Base-by-base conservation (phyloP, 371 early-diverging fungal species). In the Gilbertella persicaria region DNA sequence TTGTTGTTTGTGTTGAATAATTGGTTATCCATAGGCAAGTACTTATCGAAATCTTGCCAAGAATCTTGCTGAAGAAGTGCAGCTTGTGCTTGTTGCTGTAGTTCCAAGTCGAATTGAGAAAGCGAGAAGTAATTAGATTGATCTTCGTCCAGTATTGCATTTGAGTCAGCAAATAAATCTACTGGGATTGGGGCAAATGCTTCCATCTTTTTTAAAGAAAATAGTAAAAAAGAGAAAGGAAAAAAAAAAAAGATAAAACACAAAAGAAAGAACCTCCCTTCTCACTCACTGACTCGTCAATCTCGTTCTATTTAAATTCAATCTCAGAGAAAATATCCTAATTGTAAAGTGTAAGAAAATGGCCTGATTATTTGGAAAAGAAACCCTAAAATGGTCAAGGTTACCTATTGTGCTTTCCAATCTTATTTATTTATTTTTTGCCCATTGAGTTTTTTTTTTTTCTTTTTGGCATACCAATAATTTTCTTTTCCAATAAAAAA, bases 11-110 rank as follows among this genome's bases (percentile, higher is more conserved):
- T 21, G 37, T 45, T 28, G 9, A 47, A 53, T 21, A 47, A 43
- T 25, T 56, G 50, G 29, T 56, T 51, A 45, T 68, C 58, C 4
- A 69, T 51, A 0, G 75, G 66, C 24, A 74, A 35, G 23, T 68
- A 74, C 53, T 58, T 65, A 58, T 73, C 74, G 38, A 71, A 62
- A 35, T 68, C 68, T 39, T 70, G 75, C 71, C 71, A 69, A 24
- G 47, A 51, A 26, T 67, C 66, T 50, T 69, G 62, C 28, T 61
- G 56, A 28, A 71, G 37, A 35, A 73, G 37, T 20, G 70, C 60
- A 8, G 64, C 62, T 45, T 74, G 74, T 4, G 75, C 75, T 53
- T 74, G 75, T 48, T 74, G 69, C 36, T 74, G 75, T 20, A 74
- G 47, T 48, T 70, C 62, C 21, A 71, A 43, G 25, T 71, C 75